Evolutionary conservation across 495 filamentous ascomycete genomes (phyloP), one percentile per base, ranked within the genome.

Genomic region (Penicillium coprophilum): DNA sequence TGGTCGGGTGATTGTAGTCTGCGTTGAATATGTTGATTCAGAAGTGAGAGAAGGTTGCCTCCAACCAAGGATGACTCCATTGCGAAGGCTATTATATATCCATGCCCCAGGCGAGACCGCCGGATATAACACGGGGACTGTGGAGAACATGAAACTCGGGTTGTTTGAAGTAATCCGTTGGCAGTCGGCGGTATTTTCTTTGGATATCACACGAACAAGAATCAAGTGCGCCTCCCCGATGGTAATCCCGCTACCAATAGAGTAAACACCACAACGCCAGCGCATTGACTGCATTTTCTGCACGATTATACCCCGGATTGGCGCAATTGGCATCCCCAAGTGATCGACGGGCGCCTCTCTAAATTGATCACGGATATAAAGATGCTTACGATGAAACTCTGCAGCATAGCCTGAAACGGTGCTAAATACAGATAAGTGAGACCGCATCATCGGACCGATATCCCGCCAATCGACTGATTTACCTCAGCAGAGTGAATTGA

Each of bases 381-480:
- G 15, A n/a, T 10, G 15, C 34, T 36, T n/a, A 21, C 13, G 52
- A 46, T 46, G 52, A 46, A 46, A 54, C 51, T 36, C 19, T 46
- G 41, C 41, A 46, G 41, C 28, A 31, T 23, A 45, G 40, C 28
- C 20, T 54, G 51, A 54, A 54, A 54, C 52, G 19, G 15, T 13
- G 32, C 52, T 41, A 54, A 46, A 23, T 46, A 27, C n/a, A n/a
- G n/a, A n/a, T n/a, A 19, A 36, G 20, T 10, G n/a, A 41, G 5
- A 30, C 32, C 31, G 21, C 31, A 27, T 28, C 21, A 3, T 38
- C 52, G 52, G 43, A 17, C 43, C 52, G 52, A 45, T 6, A 31
- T 36, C 5, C 38, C 50, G 27, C n/a, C 5, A 24, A 36, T 24
- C 20, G 23, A 9, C 13, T 2, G 3, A 23, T 20, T 49, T 28